Conservation (phyloP, 129 eudicot genomes). For the Artemisia tridentata region DNA sequence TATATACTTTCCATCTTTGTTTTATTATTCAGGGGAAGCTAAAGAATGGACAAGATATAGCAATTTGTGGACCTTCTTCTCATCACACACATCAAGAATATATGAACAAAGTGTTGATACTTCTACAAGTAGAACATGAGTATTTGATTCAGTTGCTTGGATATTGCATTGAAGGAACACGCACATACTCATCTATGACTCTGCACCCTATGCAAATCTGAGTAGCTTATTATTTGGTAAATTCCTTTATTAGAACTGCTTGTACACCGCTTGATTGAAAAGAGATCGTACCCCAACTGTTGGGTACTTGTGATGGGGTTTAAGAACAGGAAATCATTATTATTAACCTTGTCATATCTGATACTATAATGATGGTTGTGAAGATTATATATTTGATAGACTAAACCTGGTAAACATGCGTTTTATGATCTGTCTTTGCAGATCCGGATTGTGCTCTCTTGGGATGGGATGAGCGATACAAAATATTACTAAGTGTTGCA, state of each 20-base stretch:
- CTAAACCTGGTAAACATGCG: not conserved
- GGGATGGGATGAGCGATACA: conserved; percentile 14
- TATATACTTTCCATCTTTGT: not conserved
- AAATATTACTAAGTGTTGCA: conserved; percentile 19
- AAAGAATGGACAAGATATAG: conserved; percentile 9
- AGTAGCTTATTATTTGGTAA: not conserved
- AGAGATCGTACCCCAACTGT: too few species aligned
- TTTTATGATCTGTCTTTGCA: not conserved
- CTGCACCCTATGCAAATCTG: not conserved
- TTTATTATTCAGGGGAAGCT: conserved; percentile 17
- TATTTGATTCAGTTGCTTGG: conserved; percentile 14
- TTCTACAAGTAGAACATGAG: conserved; percentile 3
- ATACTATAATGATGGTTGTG: not conserved
- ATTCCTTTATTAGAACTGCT: too few species aligned
- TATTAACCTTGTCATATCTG: not conserved
- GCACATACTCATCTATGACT: not conserved
- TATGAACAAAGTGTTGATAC: not conserved
- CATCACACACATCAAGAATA: not conserved
- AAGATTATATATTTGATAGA: not conserved
- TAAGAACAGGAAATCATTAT: not conserved
- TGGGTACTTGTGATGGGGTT: too few species aligned
- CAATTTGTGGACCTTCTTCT: not conserved
- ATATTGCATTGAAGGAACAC: conserved; percentile 4
- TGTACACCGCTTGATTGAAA: too few species aligned
- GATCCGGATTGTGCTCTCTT: not conserved